These are phyloP conservation scores for Ophiosphaerella narmari DNA, from an alignment of 2,329 filamentous ascomycete genomes.

Conservation along the genomic window DNA sequence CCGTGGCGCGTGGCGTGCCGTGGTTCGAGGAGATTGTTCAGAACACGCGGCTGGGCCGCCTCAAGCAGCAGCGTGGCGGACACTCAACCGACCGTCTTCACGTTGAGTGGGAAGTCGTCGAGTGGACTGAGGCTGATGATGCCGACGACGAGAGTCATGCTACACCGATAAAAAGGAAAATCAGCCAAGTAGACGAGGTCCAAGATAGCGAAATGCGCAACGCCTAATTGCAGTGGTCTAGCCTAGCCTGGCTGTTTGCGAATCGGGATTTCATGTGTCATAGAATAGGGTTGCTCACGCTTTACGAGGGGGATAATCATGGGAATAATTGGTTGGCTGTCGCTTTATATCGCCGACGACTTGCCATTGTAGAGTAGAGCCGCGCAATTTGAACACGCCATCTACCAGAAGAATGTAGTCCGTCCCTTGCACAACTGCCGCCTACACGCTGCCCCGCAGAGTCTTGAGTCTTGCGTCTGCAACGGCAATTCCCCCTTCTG, in stretches of 20 bases:
- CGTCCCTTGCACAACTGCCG: too few relatives aligned
- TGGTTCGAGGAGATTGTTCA: constrained; percentile 87
- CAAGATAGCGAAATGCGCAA: constrained; percentile 41
- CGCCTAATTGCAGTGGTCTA: constrained; percentile 14
- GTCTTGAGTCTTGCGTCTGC: too few relatives aligned
- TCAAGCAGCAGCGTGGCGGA: constrained; percentile 65
- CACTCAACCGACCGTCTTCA: constrained; percentile 67
- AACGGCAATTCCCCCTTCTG: too few relatives aligned
- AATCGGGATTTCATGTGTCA: constrained; percentile 9
- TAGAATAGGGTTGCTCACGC: constrained; percentile 35
- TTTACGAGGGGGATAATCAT: constrained; percentile 9
- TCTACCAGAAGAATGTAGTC: too few relatives aligned
- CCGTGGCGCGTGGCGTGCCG: constrained; percentile 63
- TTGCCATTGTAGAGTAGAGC: too few relatives aligned
- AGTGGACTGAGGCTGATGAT: constrained; percentile 58
- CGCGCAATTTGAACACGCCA: too few relatives aligned
- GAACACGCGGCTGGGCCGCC: constrained; percentile 71
- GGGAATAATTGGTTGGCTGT: not conserved
- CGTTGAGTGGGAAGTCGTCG: constrained; percentile 83
- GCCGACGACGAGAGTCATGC: constrained; percentile 40
- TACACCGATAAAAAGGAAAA: constrained; percentile 42
- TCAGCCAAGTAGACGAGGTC: constrained; percentile 33
- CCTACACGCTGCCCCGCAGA: too few relatives aligned
- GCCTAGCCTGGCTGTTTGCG: not conserved
- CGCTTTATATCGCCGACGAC: too few relatives aligned